Percentiles rank a stretch among this genome's conserved stretches.
These are phyloP conservation scores for Colletotrichum eremochloae DNA, from an alignment of 2,329 filamentous ascomycete species.

Conservation along the genomic window DNA sequence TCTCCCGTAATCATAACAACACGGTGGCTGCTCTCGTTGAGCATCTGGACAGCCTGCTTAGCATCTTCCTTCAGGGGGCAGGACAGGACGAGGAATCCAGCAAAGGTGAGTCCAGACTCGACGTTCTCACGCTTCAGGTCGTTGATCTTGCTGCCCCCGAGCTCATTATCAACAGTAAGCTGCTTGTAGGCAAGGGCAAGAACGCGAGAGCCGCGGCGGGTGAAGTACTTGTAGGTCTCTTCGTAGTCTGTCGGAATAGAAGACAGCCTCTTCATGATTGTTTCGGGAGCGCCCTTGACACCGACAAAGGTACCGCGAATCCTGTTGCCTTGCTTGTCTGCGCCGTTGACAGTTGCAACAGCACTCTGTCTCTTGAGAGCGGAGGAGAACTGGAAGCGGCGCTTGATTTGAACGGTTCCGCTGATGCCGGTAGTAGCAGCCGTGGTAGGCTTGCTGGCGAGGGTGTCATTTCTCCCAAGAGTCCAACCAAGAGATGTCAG, in stretches of 20 bases:
- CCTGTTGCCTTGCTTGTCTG: constrained; percentile 81
- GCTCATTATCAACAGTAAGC: constrained; percentile 83
- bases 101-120: constrained; percentile 86
- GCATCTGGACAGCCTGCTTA: constrained; percentile 92
- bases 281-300: constrained; percentile 98
- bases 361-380: constrained; percentile 96
- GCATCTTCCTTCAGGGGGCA: constrained; percentile 97
- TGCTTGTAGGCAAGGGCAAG: constrained; percentile 95
- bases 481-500: constrained; percentile 90
- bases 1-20: constrained; percentile 99
- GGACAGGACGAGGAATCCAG: constrained; percentile 94
- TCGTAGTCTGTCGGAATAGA: constrained; percentile 89
- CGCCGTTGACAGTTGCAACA: constrained; percentile 83
- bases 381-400: constrained; percentile 98
- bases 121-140: constrained; percentile 94
- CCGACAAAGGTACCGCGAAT: constrained; percentile 89
- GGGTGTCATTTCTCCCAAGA: constrained; percentile 88
- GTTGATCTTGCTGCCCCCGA: constrained; percentile 88
- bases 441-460: constrained; percentile 75
- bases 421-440: constrained; percentile 63
- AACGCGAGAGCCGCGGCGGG: constrained; percentile 93
- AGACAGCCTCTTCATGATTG: constrained; percentile 92
- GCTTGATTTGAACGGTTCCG: constrained; percentile 92
- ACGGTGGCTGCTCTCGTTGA: constrained; percentile 98
- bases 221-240: constrained; percentile 98